Base-by-base conservation (phyloP, 139 green algal species). In the Bryopsis sp. region DNA sequence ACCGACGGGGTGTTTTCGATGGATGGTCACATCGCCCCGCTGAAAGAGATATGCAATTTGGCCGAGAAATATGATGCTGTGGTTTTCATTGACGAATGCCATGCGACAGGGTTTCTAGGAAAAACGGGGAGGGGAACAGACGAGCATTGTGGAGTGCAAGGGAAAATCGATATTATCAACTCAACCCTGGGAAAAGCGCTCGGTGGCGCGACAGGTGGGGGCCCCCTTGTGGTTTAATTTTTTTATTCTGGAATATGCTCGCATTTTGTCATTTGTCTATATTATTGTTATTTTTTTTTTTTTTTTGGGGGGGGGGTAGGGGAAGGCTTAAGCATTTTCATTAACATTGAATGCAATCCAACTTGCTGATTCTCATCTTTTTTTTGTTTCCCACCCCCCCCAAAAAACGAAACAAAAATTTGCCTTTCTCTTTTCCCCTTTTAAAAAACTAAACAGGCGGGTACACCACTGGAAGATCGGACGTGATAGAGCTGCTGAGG, bases 181-280 rank as follows among this genome's bases (percentile, higher is more conserved):
- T 81, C 74, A 32, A 91, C 83, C 1, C 72, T 91, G 39, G 83
- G 83, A 47, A 91, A 91, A 70, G 84, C 85, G 2, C 71, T 91
- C 54, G 85, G 85, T 28, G 85, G 85, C 5, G 84, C 70, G 3
- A 86, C 72, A 28, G 79, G 79, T n/a, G 67, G n/a, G n/a, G n/a
- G n/a, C n/a, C n/a, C n/a, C n/a, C n/a, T n/a, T n/a, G n/a, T n/a
- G n/a, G n/a, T n/a, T n/a, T n/a, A n/a, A n/a, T n/a, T n/a, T n/a
- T n/a, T n/a, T n/a, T n/a, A n/a, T n/a, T n/a, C n/a, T n/a, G n/a
- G n/a, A n/a, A n/a, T n/a, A n/a, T n/a, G n/a, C n/a, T n/a, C n/a
- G n/a, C n/a, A n/a, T n/a, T n/a, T n/a, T n/a, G n/a, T n/a, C n/a
- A n/a, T n/a, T n/a, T n/a, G n/a, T n/a, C n/a, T n/a, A n/a, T n/a